These are phyloP conservation scores for Phytophthora europaea DNA, from an alignment of 352 stramenopile species.

Conservation along the genomic window DNA sequence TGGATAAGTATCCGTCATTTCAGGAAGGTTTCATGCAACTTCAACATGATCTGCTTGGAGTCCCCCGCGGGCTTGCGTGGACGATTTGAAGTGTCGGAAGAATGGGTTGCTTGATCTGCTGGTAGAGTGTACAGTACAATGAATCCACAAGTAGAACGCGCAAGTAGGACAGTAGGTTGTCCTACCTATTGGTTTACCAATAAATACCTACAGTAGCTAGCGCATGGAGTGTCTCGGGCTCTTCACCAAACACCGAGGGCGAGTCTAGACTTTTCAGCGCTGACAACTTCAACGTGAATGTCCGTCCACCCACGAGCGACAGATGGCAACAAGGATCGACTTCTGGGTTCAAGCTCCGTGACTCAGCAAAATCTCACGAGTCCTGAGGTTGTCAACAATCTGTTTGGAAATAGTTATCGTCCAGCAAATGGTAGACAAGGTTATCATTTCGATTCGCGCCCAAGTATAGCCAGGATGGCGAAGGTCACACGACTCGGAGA, in stretches of 20 bases:
- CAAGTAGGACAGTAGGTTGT: too few species aligned
- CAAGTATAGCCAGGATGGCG: neutral
- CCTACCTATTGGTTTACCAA: too few species aligned
- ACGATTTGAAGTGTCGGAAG: neutral
- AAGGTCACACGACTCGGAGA: neutral
- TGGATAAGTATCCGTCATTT: neutral
- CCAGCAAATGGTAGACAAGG: too few species aligned
- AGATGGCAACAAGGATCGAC: neutral
- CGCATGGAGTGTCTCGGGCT: neutral
- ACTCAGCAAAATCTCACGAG: too few species aligned
- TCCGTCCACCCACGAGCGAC: neutral
- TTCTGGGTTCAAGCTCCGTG: too few species aligned
- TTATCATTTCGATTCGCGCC: neutral
- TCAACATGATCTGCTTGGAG: neutral
- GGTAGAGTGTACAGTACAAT: too few species aligned
- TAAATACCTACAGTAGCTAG: too few species aligned
- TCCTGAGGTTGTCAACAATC: too few species aligned
- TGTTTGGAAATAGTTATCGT: too few species aligned
- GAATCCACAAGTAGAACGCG: too few species aligned
- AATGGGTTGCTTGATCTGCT: neutral
- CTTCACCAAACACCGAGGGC: neutral
- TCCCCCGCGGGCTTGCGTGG: neutral
- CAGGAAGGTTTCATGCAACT: neutral
- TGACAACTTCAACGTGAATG: neutral
- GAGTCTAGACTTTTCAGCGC: neutral